These are phyloP conservation scores for Tylopilus sp. DNA, from an alignment of 1,284 basidiomycete genomes.

Conservation along the genomic window DNA sequence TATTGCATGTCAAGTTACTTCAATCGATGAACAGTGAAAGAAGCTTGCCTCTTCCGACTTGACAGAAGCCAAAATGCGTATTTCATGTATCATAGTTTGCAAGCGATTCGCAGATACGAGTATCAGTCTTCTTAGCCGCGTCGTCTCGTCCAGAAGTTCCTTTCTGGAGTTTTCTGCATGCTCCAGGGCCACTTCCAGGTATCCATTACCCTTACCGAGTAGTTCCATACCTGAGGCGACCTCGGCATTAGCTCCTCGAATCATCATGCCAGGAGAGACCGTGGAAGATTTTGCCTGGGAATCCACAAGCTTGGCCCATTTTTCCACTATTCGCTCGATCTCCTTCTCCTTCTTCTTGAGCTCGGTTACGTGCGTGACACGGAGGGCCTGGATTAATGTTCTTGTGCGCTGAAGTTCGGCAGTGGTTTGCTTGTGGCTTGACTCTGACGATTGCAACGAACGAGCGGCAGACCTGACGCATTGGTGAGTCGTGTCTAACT, in stretches of 20 bases:
- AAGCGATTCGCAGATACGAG: constrained; percentile 69
- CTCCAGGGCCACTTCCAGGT: constrained; percentile 68
- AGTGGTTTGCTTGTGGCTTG: constrained; percentile 63
- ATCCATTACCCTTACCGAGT: constrained; percentile 49
- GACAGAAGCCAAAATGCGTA: constrained; percentile 36
- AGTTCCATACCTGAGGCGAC: constrained; percentile 47
- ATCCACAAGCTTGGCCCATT: constrained; percentile 70
- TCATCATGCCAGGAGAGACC: constrained; percentile 46
- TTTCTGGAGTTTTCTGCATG: constrained; percentile 69
- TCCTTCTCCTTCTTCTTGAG: constrained; percentile 81
- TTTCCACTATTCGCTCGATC: constrained; percentile 72
- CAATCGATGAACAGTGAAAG: constrained; percentile 1
- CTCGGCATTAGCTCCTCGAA: constrained; percentile 50
- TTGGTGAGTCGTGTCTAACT: constrained; percentile 11
- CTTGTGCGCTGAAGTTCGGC: constrained; percentile 67
- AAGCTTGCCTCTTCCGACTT: constrained; percentile 45
- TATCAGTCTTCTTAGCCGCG: constrained; percentile 64
- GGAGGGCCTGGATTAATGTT: constrained; percentile 58
- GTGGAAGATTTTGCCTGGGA: constrained; percentile 53
- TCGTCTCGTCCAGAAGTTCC: constrained; percentile 68
- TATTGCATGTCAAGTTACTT: constrained; percentile 18
- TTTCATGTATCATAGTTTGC: constrained; percentile 49
- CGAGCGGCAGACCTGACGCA: constrained; percentile 48
- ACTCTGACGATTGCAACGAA: constrained; percentile 55
- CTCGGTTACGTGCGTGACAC: constrained; percentile 67